phyloP scores from a whole-genome alignment of 768 basidiomycete genomes.

The Mycena belliarum region DNA sequence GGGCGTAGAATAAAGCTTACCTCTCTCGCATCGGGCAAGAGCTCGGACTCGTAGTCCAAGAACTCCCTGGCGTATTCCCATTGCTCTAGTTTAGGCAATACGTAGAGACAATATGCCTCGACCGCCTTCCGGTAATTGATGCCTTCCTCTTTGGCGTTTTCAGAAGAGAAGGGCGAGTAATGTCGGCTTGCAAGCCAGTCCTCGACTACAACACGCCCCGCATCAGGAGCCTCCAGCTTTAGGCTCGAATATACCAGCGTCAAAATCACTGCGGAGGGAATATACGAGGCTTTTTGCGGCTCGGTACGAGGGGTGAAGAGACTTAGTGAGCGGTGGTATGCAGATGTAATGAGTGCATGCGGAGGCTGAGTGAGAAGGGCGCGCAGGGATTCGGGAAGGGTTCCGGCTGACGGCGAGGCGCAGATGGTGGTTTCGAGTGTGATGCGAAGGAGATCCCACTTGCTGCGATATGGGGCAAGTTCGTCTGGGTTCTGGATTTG shows the following conservation, averaged over 20 bases:
- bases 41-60: constrained; percentile 69
- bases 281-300: constrained; percentile 49
- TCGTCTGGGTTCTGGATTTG: constrained; percentile 32
- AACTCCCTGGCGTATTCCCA: constrained; percentile 84
- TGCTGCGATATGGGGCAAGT: constrained; percentile 59
- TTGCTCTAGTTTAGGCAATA: constrained; percentile 71
- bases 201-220: constrained; percentile 68
- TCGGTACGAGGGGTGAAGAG: constrained; percentile 57
- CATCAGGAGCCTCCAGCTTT: constrained; percentile 60
- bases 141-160: constrained; percentile 32
- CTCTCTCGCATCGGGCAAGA: constrained; percentile 49
- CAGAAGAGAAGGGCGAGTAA: constrained; percentile 28
- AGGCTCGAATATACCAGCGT: constrained; percentile 72
- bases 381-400: constrained; percentile 54
- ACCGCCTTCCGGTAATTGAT: constrained; percentile 74
- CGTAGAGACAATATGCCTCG: constrained; percentile 73
- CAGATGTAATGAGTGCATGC: constrained; percentile 52
- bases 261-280: constrained; percentile 70
- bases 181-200: constrained; percentile 73
- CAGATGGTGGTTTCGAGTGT: constrained; percentile 80
- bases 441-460: constrained; percentile 88
- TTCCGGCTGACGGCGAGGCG: constrained; percentile 49
- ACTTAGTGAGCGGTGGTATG: constrained; percentile 64
- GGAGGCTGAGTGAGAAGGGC: constrained; percentile 58
- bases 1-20: constrained; percentile 38